Percentiles rank a stretch among this genome's conserved stretches.
Conservation (phyloP, 108 stramenopile genomes). For the Cyclotella sp. region DNA sequence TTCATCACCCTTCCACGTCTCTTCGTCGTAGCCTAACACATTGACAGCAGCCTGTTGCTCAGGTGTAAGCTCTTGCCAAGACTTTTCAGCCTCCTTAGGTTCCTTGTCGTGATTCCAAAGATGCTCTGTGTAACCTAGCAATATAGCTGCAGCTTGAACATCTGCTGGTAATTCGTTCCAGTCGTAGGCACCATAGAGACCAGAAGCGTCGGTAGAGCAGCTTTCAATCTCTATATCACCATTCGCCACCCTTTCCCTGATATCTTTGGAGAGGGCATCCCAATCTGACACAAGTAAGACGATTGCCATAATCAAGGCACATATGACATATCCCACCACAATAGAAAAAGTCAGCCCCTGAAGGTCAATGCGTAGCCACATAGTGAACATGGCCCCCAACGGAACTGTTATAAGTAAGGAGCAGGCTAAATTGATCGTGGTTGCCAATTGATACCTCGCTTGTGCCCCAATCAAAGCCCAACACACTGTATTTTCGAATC, state of each 20-base stretch:
- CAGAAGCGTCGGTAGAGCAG: constrained; percentile 4
- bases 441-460: constrained; percentile 24
- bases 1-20: constrained; percentile 39
- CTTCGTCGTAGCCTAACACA: constrained; percentile 49
- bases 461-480: constrained; percentile 39
- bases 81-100: constrained; percentile 24
- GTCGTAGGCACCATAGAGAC: constrained; percentile 3
- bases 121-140: constrained; percentile 44
- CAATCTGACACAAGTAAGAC: constrained; percentile 27
- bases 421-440: constrained; percentile 9
- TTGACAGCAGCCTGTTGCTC: constrained; percentile 51
- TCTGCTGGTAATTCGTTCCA: constrained; percentile 28
- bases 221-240: constrained; percentile 18
- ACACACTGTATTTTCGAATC: constrained; percentile 11
- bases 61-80: constrained; percentile 53
- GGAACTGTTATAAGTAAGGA: constrained; percentile 24
- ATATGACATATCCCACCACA: constrained; percentile 27
- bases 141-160: constrained; percentile 14
- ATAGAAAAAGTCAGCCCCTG: constrained; percentile 35
- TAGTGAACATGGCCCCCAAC: constrained; percentile 22
- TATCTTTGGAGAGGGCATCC: constrained; percentile 17
- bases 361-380: constrained; percentile 18
- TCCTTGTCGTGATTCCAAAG: constrained; percentile 50
- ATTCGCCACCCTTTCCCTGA: constrained; percentile 30
- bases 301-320: constrained; percentile 16